A percentile compares a stretch with the other conserved stretches of the same genome.
Conservation (phyloP, 106 monocot genomes). For the Allium fistulosum region DNA sequence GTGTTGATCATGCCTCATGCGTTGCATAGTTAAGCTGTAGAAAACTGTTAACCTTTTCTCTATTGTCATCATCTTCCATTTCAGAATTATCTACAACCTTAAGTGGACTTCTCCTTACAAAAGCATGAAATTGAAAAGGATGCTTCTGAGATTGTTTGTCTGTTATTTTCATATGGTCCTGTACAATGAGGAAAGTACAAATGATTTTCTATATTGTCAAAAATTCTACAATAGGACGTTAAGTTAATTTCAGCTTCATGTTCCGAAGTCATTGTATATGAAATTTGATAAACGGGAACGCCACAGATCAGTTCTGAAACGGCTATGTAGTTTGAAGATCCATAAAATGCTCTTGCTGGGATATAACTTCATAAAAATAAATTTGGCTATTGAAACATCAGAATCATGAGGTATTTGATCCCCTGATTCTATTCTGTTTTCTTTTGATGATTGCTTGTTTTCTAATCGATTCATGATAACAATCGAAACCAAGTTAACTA, state of each 20-base stretch:
- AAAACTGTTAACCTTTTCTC: constrained; percentile 34
- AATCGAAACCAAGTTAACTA: background rate
- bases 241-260: constrained; percentile 6
- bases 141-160: constrained; percentile 10
- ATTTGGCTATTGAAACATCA: constrained; percentile 15
- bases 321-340: constrained; percentile 20
- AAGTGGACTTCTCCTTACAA: constrained; percentile 10
- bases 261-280: constrained; percentile 7
- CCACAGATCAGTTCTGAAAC: constrained; percentile 12
- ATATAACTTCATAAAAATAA: constrained; percentile 19
- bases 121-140: constrained; percentile 6
- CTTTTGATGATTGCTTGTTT: constrained; percentile 13
- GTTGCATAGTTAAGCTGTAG: constrained; percentile 44
- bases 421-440: constrained; percentile 15
- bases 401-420: constrained; percentile 26
- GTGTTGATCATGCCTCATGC: constrained; percentile 32
- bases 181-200: constrained; percentile 9
- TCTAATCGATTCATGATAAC: constrained; percentile 11
- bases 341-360: constrained; percentile 20
- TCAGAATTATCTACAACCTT: constrained; percentile 3
- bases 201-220: background rate
- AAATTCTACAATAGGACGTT: constrained; percentile 3
- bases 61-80: constrained; percentile 11
- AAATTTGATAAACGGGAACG: constrained; percentile 19
- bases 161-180: constrained; percentile 7